A percentile compares a stretch with the other conserved stretches of the same genome.
Evolutionary conservation across 2,329 filamentous ascomycete species (phyloP).

Genomic region (Penicillium verrucosum): DNA sequence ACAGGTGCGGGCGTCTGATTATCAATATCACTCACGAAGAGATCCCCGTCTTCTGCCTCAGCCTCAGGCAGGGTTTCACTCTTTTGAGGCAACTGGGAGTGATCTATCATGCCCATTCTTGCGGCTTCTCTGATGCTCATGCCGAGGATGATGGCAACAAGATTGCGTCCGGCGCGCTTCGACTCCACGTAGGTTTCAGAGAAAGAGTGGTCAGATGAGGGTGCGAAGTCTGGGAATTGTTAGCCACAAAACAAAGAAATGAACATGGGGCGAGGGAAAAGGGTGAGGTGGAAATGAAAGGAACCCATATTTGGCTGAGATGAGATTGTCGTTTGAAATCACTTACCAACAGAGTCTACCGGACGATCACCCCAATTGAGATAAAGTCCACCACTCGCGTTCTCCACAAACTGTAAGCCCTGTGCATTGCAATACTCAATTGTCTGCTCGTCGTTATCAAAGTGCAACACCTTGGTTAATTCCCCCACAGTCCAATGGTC

Average conservation of each 20-base stretch:
- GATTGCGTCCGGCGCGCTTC: slow-evolving; percentile 55
- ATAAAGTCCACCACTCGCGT: slow-evolving; percentile 47
- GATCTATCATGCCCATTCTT: slow-evolving; percentile 49
- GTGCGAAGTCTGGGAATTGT: slow-evolving; percentile 37
- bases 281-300: not conserved
- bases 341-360: slow-evolving; percentile 48
- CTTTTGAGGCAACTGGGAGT: slow-evolving; percentile 33
- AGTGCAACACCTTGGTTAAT: slow-evolving; percentile 51
- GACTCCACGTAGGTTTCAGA: slow-evolving; percentile 55
- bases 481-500: slow-evolving; percentile 57
- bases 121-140: slow-evolving; percentile 53
- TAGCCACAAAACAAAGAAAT: not conserved
- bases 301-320: not conserved
- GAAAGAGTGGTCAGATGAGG: slow-evolving; percentile 51
- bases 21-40: slow-evolving; percentile 41
- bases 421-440: slow-evolving; percentile 54
- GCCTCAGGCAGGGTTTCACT: slow-evolving; percentile 23
- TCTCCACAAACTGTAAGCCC: slow-evolving; percentile 50
- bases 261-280: not conserved
- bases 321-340: not conserved
- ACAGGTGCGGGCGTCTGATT: slow-evolving; percentile 27
- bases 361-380: slow-evolving; percentile 49
- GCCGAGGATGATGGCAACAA: slow-evolving; percentile 58
- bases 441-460: slow-evolving; percentile 56
- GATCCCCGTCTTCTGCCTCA: slow-evolving; percentile 29